Evolutionary conservation across 192 early-diverging fungal genomes (phyloP), one percentile per base, ranked within the genome.

Genomic region (Coemansia sp.): DNA sequence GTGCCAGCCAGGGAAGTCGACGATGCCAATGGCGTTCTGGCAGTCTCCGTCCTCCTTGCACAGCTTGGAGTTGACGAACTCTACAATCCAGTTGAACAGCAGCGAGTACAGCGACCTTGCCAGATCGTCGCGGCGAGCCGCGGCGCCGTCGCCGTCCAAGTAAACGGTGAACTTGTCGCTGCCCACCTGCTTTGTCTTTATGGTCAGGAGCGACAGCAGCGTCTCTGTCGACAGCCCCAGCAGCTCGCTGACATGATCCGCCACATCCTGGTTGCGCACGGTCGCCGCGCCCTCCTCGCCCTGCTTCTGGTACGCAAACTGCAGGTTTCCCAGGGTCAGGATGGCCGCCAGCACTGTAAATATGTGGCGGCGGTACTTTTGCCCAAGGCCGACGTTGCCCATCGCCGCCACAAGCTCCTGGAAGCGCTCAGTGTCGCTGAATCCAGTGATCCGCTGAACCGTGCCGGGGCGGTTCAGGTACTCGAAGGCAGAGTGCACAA

Each of bases 1-100:
- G 46, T 82, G 71, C 73, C 89, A 90, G 7, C 94, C 90, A 47
- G 86, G 78, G 23, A 92, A 75, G 57, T 97, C 94, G 16, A 92
- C 74, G 34, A 97, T 76, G 42, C 89, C 89, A 52, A 89, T 85
- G 55, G 85, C 85, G 72, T 76, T 88, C 49, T 77, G 73, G 35
- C 75, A 69, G 31, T 76, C 64, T 38, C 41, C 35, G 6, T 82
- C 72, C 10, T 87, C 81, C 26, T 74, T 75, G 54, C 85, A 88
- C 26, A 91, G 75, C 63, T 86, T 88, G 11, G 82, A 74, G 70
- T 92, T 92, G 65, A 90, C 69, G 39, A 86, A 81, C 61, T 92
- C 89, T 47, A 84, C 82, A 6, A 92, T 53, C 87, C 88, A 90
- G 41, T 81, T 85, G 60, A 92, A 90, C 26, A 90, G 58, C 19